These are phyloP conservation scores for Cryptococcus jaspeensis DNA, from an alignment of 1,284 basidiomycete genomes.

Conservation along the genomic window DNA sequence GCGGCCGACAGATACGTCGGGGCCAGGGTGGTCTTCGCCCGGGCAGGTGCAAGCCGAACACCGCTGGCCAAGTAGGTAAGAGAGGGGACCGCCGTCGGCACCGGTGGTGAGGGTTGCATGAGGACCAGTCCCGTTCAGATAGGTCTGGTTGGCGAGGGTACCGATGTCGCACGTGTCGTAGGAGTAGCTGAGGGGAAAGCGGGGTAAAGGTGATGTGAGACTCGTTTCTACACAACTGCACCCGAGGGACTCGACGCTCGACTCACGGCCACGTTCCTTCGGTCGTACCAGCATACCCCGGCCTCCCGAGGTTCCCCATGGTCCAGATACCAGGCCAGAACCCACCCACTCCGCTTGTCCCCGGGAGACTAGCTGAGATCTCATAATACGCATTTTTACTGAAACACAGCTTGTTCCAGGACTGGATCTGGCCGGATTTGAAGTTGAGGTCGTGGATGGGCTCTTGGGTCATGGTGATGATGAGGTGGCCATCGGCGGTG, in stretches of 20 bases:
- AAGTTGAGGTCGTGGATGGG: no score
- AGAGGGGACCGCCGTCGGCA: constrained; percentile 34
- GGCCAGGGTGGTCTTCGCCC: constrained; percentile 65
- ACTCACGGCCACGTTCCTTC: constrained; percentile 60
- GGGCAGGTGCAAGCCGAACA: constrained; percentile 56
- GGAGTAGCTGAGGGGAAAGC: constrained; percentile 37
- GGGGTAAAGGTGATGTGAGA: no score
- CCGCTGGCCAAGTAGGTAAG: constrained; percentile 57
- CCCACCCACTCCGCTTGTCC: constrained; percentile 45
- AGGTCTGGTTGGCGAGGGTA: constrained; percentile 51
- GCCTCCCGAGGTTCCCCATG: constrained; percentile 54
- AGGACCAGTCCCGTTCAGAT: constrained; percentile 46
- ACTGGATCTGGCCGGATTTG: constrained; percentile 57
- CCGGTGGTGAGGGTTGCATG: constrained; percentile 45
- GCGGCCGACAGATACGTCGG: constrained; percentile 56
- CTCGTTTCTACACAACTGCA: not conserved
- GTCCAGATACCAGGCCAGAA: constrained; percentile 57
- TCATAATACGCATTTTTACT: constrained; percentile 48
- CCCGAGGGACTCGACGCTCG: no score
- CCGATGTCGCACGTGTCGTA: constrained; percentile 47
- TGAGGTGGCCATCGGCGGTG: constrained; percentile 75
- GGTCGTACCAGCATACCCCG: constrained; percentile 62
- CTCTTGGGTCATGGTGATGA: constrained; percentile 71
- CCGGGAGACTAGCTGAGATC: constrained; percentile 44
- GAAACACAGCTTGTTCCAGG: constrained; percentile 56